Evolutionary conservation across 345 rosid genomes (phyloP).

Genomic region (Brassica incana): DNA sequence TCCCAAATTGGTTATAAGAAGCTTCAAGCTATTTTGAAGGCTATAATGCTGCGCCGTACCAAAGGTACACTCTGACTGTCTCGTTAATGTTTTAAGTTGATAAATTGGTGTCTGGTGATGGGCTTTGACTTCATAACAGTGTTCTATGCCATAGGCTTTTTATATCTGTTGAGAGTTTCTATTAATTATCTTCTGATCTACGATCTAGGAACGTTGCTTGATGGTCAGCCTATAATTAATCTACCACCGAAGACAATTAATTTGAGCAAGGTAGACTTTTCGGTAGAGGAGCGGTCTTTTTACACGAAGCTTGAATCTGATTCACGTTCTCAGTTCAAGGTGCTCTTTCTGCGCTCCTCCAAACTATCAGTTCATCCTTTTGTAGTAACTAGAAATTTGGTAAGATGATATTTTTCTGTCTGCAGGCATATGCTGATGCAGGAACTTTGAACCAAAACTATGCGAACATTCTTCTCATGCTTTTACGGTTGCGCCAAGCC

Average conservation of each 20-base stretch:
- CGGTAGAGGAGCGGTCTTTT: conserved; percentile 81
- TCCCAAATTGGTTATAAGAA: conserved; percentile 81
- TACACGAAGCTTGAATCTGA: conserved; percentile 75
- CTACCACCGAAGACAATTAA: conserved; percentile 73
- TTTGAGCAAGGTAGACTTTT: conserved; percentile 74
- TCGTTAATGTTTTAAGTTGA: conserved; percentile 19
- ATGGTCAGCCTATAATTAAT: conserved; percentile 82
- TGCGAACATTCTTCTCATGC: conserved; percentile 96
- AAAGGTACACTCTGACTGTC: conserved; percentile 59
- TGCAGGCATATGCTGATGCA: conserved; percentile 91
- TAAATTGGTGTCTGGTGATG: background rate
- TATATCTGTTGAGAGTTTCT: conserved; percentile 25
- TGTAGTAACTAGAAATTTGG: background rate
- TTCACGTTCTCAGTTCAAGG: conserved; percentile 88
- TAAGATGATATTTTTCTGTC: conserved; percentile 11
- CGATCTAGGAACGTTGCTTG: conserved; percentile 69
- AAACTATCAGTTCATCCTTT: conserved; percentile 3
- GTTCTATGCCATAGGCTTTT: background rate
- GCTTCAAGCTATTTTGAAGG: conserved; percentile 84
- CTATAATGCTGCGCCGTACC: conserved; percentile 95
- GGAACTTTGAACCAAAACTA: conserved; percentile 90
- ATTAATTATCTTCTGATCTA: conserved; percentile 26
- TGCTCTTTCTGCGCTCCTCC: conserved; percentile 35
- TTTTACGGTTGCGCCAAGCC: conserved; percentile 95
- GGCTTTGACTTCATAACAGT: conserved; percentile 5